These are phyloP conservation scores for Leccinum angustisporum DNA, from an alignment of 1,284 basidiomycete genomes.

Conservation along the genomic window DNA sequence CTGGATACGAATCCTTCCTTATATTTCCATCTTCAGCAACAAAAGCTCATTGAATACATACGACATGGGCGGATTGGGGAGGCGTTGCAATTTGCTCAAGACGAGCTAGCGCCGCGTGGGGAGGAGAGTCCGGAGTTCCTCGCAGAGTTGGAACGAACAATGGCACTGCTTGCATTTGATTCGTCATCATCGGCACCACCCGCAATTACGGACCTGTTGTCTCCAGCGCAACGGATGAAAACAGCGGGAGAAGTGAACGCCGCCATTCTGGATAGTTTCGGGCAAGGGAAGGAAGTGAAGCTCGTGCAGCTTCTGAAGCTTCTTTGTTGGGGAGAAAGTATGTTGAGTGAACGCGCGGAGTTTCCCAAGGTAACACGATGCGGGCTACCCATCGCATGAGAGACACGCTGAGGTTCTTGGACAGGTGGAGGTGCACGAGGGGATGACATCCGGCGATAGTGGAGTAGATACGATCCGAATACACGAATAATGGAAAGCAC, in stretches of 20 bases:
- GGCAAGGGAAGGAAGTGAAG: conserved; percentile 92
- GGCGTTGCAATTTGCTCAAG: conserved; percentile 89
- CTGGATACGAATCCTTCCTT: conserved; percentile 89
- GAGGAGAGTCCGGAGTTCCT: conserved; percentile 95
- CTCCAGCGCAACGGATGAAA: conserved; percentile 84
- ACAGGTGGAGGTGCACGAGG: conserved; percentile 36
- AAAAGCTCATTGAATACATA: conserved; percentile 93
- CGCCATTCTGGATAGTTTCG: conserved; percentile 88
- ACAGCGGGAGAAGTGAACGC: conserved; percentile 95
- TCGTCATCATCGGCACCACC: conserved; percentile 60
- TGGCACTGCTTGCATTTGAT: conserved; percentile 94
- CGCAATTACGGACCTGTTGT: conserved; percentile 76
- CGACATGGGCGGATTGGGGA: conserved; percentile 77
- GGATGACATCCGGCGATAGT: conserved; percentile 18
- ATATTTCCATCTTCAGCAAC: conserved; percentile 92
- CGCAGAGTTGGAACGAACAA: conserved; percentile 88
- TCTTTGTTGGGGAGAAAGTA: conserved; percentile 84
- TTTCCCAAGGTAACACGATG: conserved; percentile 63
- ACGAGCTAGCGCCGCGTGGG: conserved; percentile 90
- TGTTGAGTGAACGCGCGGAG: conserved; percentile 73
- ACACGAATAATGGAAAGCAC: conserved; percentile 22
- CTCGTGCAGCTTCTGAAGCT: conserved; percentile 83
- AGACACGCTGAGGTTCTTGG: conserved; percentile 21
- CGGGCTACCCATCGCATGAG: conserved; percentile 7
- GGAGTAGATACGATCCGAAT: conserved; percentile 23